Evolutionary conservation across 176 grass and related monocot species (phyloP).

Genomic region (Avena insularis): DNA sequence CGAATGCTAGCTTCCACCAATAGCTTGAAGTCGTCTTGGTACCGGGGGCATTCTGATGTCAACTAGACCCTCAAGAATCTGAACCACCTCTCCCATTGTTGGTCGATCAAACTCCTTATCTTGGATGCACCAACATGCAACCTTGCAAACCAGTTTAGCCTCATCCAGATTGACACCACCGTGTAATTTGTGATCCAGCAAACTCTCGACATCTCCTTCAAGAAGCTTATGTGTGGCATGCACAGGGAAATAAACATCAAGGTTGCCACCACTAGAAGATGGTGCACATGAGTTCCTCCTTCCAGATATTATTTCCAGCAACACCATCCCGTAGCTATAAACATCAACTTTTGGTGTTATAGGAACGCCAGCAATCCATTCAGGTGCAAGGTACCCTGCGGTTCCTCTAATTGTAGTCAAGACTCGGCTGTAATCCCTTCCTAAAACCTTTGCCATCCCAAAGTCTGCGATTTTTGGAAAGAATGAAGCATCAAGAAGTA

Average conservation of each 20-base stretch:
- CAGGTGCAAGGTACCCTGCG: conserved; percentile 38
- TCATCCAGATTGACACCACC: conserved; percentile 44
- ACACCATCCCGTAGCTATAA: conserved; percentile 44
- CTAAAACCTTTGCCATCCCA: conserved; percentile 45
- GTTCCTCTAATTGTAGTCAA: conserved; percentile 47
- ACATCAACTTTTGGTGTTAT: conserved; percentile 46
- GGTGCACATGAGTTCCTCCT: conserved; percentile 24
- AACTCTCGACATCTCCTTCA: conserved; percentile 35
- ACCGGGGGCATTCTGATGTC: conserved; percentile 46
- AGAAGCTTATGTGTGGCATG: conserved; percentile 41
- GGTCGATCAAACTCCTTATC: conserved; percentile 43
- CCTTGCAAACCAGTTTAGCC: conserved; percentile 38
- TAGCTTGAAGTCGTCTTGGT: conserved; percentile 43
- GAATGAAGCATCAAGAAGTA: conserved; percentile 39
- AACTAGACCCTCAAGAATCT: conserved; percentile 48
- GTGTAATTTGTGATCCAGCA: conserved; percentile 41
- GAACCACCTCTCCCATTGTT: conserved; percentile 48
- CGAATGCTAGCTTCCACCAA: background rate
- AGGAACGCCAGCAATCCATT: conserved; percentile 43
- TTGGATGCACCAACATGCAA: conserved; percentile 59
- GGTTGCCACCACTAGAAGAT: background rate
- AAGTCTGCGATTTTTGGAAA: conserved; percentile 45
- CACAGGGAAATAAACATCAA: conserved; percentile 44
- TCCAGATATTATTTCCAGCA: conserved; percentile 47
- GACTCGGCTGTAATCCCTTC: conserved; percentile 37